Conservation (phyloP, 352 stramenopile genomes). For the Phytophthora syringae region DNA sequence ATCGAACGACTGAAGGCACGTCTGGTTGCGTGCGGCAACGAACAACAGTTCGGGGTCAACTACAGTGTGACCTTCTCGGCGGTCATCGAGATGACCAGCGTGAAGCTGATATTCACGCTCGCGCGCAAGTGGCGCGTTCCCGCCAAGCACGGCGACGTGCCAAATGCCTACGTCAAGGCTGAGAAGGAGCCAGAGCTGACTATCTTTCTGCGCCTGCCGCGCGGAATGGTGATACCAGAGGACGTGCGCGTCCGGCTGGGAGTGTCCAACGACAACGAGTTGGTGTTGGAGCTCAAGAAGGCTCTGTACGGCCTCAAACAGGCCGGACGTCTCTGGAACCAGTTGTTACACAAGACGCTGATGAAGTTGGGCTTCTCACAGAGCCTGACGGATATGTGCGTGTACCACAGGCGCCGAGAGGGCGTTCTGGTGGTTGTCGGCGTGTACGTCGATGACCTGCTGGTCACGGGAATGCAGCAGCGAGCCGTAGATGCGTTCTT, state of each 20-base stretch:
- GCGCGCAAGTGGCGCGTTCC: background rate
- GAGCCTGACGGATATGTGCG: conserved; percentile 30
- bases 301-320: conserved; percentile 42
- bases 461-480: conserved; percentile 20
- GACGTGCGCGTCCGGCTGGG: background rate
- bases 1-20: too few species aligned
- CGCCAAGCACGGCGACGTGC: background rate
- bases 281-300: conserved; percentile 20
- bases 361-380: conserved; percentile 16
- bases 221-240: background rate
- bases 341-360: conserved; percentile 24
- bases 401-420: conserved; percentile 19
- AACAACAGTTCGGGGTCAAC: too few species aligned
- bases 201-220: background rate
- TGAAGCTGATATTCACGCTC: background rate
- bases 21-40: too few species aligned
- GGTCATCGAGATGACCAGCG: too few species aligned
- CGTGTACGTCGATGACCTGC: conserved; percentile 39
- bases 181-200: background rate
- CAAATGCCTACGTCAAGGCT: background rate
- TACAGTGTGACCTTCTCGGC: too few species aligned
- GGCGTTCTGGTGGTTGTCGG: conserved; percentile 13
- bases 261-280: background rate
- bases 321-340: conserved; percentile 37
- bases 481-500: conserved; percentile 16